Conservation (phyloP, 2,329 filamentous ascomycete species). For the Moelleriella libera region DNA sequence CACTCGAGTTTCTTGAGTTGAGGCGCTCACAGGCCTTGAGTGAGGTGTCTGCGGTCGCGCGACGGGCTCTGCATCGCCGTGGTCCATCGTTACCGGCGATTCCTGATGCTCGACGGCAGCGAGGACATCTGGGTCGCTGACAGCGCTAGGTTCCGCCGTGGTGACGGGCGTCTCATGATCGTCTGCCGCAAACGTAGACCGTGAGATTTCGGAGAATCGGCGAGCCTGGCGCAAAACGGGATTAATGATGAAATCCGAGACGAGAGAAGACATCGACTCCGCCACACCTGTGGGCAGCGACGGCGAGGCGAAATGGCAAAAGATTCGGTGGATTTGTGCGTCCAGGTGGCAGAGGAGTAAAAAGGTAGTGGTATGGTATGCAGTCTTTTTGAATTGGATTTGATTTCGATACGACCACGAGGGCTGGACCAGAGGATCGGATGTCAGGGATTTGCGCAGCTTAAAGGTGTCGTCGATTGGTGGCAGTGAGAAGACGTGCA, state of each 20-base stretch:
- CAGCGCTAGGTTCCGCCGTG: slow-evolving; percentile 9
- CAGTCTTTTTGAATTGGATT: no score
- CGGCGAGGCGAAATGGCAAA: neutral
- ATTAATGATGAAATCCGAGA: slow-evolving; percentile 52
- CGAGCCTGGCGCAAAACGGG: slow-evolving; percentile 52
- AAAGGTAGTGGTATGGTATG: no score
- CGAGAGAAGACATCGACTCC: slow-evolving; percentile 42
- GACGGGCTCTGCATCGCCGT: slow-evolving; percentile 1
- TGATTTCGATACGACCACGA: no score
- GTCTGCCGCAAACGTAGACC: slow-evolving; percentile 21
- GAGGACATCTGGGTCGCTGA: slow-evolving; percentile 10
- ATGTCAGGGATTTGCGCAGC: neutral
- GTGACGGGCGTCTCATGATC: slow-evolving; percentile 13
- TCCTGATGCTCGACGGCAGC: slow-evolving; percentile 7
- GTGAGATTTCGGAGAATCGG: slow-evolving; percentile 41
- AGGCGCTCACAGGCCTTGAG: slow-evolving; percentile 16
- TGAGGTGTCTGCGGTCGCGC: slow-evolving; percentile 11
- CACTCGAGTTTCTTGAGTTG: slow-evolving; percentile 19
- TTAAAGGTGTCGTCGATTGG: no score
- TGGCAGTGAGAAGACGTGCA: no score
- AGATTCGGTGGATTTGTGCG: neutral
- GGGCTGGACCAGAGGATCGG: neutral
- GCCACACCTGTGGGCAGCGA: slow-evolving; percentile 1
- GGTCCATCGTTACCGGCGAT: neutral
- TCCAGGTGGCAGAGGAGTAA: neutral